phyloP scores from a whole-genome alignment of 345 rosid genomes.

The Rhodamnia argentea region DNA sequence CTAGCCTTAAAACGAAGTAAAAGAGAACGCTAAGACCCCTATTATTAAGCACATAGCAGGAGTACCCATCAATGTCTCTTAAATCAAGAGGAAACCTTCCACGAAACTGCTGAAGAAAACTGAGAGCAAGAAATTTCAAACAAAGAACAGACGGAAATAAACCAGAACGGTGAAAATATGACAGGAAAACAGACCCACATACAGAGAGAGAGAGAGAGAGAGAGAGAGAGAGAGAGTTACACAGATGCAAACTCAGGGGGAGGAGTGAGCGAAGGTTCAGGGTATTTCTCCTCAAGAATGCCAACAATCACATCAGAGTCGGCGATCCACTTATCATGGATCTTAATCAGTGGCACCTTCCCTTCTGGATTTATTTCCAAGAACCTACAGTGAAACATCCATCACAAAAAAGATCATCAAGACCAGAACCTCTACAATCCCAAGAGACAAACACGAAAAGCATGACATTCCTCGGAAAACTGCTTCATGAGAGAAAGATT shows the following conservation, averaged over 20 bases:
- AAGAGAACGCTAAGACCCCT: neutral
- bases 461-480: neutral
- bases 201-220: neutral
- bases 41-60: neutral
- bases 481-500: neutral
- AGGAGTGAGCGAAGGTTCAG: constrained; percentile 58
- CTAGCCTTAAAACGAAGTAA: neutral
- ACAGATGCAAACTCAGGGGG: constrained; percentile 59
- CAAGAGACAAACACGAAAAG: neutral
- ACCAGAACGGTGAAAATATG: neutral
- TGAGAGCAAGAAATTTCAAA: neutral
- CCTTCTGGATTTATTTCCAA: constrained; percentile 71
- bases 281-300: constrained; percentile 72
- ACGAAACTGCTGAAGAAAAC: neutral
- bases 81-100: neutral
- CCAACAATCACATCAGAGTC: constrained; percentile 83
- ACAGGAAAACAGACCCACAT: neutral
- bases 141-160: neutral
- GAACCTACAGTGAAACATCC: constrained; percentile 36
- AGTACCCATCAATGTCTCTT: neutral
- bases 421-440: neutral
- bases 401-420: neutral
- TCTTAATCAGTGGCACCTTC: constrained; percentile 68
- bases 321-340: constrained; percentile 73
- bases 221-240: constrained; percentile 18